Base-by-base conservation (phyloP, 139 green algal genomes). In the Coelastrella sp. region DNA sequence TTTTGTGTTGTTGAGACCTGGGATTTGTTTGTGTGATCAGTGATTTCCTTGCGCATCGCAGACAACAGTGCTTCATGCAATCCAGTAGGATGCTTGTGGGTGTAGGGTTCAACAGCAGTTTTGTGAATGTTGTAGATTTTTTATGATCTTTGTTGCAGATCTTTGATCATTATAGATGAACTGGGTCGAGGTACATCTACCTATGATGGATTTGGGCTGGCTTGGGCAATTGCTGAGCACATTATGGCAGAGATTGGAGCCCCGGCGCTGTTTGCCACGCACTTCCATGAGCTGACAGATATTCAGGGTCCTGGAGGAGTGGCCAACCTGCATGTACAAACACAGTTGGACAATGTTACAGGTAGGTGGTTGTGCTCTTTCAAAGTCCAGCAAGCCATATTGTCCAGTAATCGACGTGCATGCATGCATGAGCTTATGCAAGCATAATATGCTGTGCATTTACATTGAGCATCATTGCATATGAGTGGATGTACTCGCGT, bases 241-340 rank as follows among this genome's bases (percentile, higher is more conserved):
- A 86, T 99, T 25, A 95, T 96, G 91, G 63, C 88, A 17, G n/a
- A 67, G 74, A 92, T 94, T 9, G 89, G 90, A 38, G 92, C 89
- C n/a, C 92, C 97, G 17, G 95, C 92, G 4, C 90, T 98, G 9
- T 99, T 99, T 86, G 96, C 96, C 15, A 99, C 96, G 13, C 97
- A 99, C 91, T 99, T 99, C 88, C 96, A 99, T 88, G 97, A 99
- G 91, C 94, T 99, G 41, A 99, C 96, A 2, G 92, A 92, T 51
- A 90, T 98, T 21, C 77, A 73, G 60, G 91, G 85, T 7, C 68
- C 80, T 1, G 92, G 89, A n/a, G 94, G 95, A 0, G 94, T 97
- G 27, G 85, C 84, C 43, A 98, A 97, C 85, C 63, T 91, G 72
- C 96, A 98, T 84, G 95, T 98, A 51, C 85, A 92, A 68, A 94